These are phyloP conservation scores for Magnusiomyces suaveolens DNA, from an alignment of 1,139 yeast genomes.

Conservation along the genomic window DNA sequence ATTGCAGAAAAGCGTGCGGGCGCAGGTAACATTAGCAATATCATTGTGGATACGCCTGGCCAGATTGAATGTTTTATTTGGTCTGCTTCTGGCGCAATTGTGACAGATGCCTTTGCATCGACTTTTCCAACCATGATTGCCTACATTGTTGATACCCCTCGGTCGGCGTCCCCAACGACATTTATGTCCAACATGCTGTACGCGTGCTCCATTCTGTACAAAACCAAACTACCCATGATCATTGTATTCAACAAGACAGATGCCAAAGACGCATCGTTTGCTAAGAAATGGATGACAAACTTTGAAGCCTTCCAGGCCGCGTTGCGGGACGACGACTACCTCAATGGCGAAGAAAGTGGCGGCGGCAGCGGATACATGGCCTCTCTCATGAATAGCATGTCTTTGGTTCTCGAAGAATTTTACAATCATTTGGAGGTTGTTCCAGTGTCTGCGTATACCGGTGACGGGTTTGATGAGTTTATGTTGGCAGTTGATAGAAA, in stretches of 20 bases:
- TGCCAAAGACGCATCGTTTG: constrained; percentile 72
- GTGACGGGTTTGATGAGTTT: constrained; percentile 89
- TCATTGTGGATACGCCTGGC: constrained; percentile 95
- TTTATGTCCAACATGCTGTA: constrained; percentile 97
- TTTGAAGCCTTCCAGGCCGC: constrained; percentile 87
- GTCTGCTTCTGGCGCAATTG: constrained; percentile 92
- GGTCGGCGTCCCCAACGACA: constrained; percentile 89
- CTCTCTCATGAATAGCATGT: constrained; percentile 87
- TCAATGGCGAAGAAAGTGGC: constrained; percentile 45
- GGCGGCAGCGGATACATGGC: constrained; percentile 89
- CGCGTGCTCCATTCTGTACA: constrained; percentile 93
- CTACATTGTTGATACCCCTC: constrained; percentile 91
- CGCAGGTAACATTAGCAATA: constrained; percentile 50
- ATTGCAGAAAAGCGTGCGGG: constrained; percentile 62
- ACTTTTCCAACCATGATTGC: constrained; percentile 94
- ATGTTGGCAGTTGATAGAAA: constrained; percentile 72
- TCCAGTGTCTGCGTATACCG: constrained; percentile 84
- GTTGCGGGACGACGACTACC: constrained; percentile 46
- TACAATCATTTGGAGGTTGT: constrained; percentile 89
- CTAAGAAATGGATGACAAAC: constrained; percentile 96
- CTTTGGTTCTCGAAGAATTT: constrained; percentile 91
- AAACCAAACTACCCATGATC: constrained; percentile 94
- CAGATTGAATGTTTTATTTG: constrained; percentile 91
- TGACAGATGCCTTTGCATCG: constrained; percentile 94
- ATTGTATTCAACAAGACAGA: constrained; percentile 94